These are phyloP conservation scores for Lachnellula arida DNA, from an alignment of 2,329 filamentous ascomycete genomes.

Conservation along the genomic window DNA sequence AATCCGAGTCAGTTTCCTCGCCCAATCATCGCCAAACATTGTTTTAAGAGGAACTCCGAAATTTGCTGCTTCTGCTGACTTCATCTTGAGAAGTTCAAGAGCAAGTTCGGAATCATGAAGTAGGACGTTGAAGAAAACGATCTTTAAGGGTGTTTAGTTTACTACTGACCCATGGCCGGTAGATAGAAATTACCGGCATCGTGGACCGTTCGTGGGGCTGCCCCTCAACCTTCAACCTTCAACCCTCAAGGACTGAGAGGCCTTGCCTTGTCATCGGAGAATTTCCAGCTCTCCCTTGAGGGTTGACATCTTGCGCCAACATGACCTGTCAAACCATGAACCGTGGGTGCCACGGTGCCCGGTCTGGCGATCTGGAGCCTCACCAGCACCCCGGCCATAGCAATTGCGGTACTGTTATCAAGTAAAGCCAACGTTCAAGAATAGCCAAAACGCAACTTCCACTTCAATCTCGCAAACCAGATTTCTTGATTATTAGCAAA, in stretches of 20 bases:
- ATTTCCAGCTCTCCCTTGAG: conserved; percentile 23
- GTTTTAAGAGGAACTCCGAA: conserved; percentile 18
- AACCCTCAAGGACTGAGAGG: conserved; percentile 21
- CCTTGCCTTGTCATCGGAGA: conserved; percentile 25
- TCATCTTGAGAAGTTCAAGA: not conserved
- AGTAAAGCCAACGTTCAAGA: not conserved
- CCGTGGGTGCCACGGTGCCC: conserved; percentile 17
- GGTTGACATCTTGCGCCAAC: conserved; percentile 19
- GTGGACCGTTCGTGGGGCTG: conserved; percentile 29
- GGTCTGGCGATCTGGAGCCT: conserved; percentile 21
- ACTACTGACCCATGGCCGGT: conserved; percentile 26
- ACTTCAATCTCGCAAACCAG: conserved; percentile 1
- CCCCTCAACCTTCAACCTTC: conserved; percentile 1
- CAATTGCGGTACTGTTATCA: conserved; percentile 1
- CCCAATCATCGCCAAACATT: conserved; percentile 9
- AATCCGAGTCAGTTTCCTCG: conserved; percentile 1
- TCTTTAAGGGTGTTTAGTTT: conserved; percentile 15
- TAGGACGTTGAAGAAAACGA: conserved; percentile 18
- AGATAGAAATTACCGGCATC: conserved; percentile 24
- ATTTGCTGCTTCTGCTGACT: conserved; percentile 4
- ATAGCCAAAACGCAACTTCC: not conserved
- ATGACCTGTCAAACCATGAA: conserved; percentile 19
- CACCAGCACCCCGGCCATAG: conserved; percentile 6
- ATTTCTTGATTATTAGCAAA: not conserved
- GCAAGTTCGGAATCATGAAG: conserved; percentile 8